Evolutionary conservation across 495 filamentous ascomycete genomes (phyloP).

Genomic region (Penicillium salamii): DNA sequence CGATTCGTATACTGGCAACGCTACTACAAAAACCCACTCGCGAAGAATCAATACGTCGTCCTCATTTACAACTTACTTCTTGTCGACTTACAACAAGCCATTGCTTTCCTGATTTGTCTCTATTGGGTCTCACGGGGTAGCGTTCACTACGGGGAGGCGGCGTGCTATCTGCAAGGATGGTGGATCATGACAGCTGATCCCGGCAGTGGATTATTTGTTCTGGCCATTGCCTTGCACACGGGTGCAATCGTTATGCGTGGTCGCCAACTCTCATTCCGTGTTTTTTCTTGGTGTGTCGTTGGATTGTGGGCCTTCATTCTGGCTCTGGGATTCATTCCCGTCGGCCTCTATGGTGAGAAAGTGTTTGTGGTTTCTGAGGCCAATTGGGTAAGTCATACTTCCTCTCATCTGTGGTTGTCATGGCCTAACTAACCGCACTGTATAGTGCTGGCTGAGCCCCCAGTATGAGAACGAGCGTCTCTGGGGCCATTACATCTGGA

Average conservation of each 20-base stretch:
- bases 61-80: slow-evolving; percentile 71
- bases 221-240: slow-evolving; percentile 65
- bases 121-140: slow-evolving; percentile 51
- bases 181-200: slow-evolving; percentile 68
- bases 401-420: not conserved
- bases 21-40: slow-evolving; percentile 40
- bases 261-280: slow-evolving; percentile 50
- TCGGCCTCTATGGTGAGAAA: slow-evolving; percentile 48
- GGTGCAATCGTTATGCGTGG: slow-evolving; percentile 58
- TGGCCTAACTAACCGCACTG: slow-evolving; percentile 6
- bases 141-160: slow-evolving; percentile 52
- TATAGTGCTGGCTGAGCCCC: slow-evolving; percentile 69
- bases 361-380: slow-evolving; percentile 54
- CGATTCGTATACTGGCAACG: slow-evolving; percentile 56
- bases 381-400: slow-evolving; percentile 36
- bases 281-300: slow-evolving; percentile 47
- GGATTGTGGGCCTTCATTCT: slow-evolving; percentile 59
- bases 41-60: slow-evolving; percentile 66
- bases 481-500: slow-evolving; percentile 73
- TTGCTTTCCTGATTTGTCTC: slow-evolving; percentile 64
- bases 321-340: slow-evolving; percentile 51
- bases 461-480: slow-evolving; percentile 59
- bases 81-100: slow-evolving; percentile 68
- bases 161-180: slow-evolving; percentile 70
- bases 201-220: slow-evolving; percentile 65